Evolutionary conservation across 2,329 filamentous ascomycete genomes (phyloP).

Genomic region (Cercospora janseana): DNA sequence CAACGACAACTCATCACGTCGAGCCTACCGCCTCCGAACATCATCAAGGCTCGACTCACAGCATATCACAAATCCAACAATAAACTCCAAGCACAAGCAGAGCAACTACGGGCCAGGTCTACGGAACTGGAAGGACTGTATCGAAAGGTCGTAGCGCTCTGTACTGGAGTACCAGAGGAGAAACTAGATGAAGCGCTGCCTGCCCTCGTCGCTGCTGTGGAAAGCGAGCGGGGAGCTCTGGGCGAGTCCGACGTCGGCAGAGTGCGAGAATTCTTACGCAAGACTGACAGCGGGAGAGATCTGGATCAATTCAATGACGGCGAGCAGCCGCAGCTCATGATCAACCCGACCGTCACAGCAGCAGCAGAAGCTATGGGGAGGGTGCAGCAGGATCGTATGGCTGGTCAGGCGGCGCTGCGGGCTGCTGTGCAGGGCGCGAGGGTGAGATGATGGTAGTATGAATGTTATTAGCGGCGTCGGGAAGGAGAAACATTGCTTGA

Average conservation of each 20-base stretch:
- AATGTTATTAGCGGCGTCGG: too few species aligned
- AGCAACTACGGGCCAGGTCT: conserved; percentile 71
- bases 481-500: too few species aligned
- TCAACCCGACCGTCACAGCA: conserved; percentile 13
- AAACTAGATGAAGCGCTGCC: conserved; percentile 80
- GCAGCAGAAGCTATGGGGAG: conserved; percentile 9
- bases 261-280: conserved; percentile 74
- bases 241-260: conserved; percentile 62
- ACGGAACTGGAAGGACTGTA: conserved; percentile 85
- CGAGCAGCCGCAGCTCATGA: conserved; percentile 4
- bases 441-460: neutral
- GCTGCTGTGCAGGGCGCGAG: conserved; percentile 7
- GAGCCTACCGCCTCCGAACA: conserved; percentile 22
- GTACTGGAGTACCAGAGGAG: conserved; percentile 73
- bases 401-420: neutral
- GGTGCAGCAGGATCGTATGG: conserved; percentile 7
- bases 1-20: conserved; percentile 31
- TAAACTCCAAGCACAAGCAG: conserved; percentile 66
- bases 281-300: conserved; percentile 57
- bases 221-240: conserved; percentile 64
- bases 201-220: conserved; percentile 78
- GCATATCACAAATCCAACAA: conserved; percentile 74
- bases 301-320: conserved; percentile 5
- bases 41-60: conserved; percentile 64
- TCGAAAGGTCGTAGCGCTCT: conserved; percentile 80